These are phyloP conservation scores for Leishmania tropica DNA, from an alignment of 208 protist genomes.

Conservation along the genomic window DNA sequence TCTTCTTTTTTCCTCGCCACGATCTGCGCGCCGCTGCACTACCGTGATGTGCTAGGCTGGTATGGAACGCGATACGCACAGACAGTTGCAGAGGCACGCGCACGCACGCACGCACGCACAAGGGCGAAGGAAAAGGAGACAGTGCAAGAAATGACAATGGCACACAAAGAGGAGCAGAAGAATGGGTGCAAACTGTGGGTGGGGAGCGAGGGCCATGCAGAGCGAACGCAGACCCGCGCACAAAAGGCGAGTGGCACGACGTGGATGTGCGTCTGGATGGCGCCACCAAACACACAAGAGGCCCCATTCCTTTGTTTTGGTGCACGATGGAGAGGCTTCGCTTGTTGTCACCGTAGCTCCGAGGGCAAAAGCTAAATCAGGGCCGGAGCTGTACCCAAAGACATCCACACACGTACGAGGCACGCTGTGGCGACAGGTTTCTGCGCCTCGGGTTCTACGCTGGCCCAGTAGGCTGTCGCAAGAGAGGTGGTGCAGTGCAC, in stretches of 20 bases:
- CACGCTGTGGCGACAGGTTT: background rate
- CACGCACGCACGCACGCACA: background rate
- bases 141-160: background rate
- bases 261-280: background rate
- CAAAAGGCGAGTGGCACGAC: background rate
- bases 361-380: background rate
- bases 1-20: background rate
- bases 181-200: background rate
- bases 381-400: background rate
- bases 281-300: background rate
- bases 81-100: background rate
- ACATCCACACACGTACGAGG: background rate
- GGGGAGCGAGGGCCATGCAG: background rate
- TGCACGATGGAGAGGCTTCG: background rate
- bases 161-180: background rate
- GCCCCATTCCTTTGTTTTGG: background rate
- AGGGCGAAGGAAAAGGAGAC: background rate
- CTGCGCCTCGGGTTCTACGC: background rate
- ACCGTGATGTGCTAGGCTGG: background rate
- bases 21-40: constrained; percentile 1
- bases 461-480: background rate
- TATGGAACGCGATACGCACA: background rate
- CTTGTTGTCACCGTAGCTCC: background rate
- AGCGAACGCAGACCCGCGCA: background rate
- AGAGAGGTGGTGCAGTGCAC: background rate